A percentile compares a stretch with the other conserved stretches of the same genome.
phyloP scores from a whole-genome alignment of 139 green algal species.

The Coccomyxa sp. region DNA sequence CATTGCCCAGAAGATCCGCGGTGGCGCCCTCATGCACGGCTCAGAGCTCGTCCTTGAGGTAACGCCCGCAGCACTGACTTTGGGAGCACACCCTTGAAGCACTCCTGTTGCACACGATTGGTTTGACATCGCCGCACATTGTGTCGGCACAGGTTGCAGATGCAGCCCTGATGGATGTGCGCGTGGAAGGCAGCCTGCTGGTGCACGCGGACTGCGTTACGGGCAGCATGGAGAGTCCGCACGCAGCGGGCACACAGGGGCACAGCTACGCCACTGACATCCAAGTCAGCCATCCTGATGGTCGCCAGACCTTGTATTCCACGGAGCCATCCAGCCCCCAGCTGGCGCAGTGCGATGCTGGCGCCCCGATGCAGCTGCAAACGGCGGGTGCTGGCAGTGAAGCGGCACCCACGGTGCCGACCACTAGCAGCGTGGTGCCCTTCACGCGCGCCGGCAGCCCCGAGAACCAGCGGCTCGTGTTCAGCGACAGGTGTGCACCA shows the following conservation, averaged over 20 bases:
- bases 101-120: too few relatives aligned
- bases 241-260: neutral
- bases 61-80: neutral
- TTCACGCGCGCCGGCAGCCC: neutral
- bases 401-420: too few relatives aligned
- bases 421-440: neutral
- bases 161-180: conserved; percentile 55
- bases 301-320: conserved; percentile 1
- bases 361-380: neutral
- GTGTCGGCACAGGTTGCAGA: conserved; percentile 52
- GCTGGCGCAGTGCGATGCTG: neutral
- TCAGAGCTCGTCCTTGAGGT: conserved; percentile 73
- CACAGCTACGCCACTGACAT: neutral
- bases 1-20: conserved; percentile 90
- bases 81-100: neutral
- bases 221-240: conserved; percentile 35
- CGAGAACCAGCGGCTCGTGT: conserved; percentile 6
- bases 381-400: too few relatives aligned
- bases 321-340: conserved; percentile 10
- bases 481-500: conserved; percentile 6
- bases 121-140: neutral
- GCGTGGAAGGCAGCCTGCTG: conserved; percentile 73
- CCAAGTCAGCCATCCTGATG: neutral
- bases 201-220: conserved; percentile 48
- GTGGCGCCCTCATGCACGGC: conserved; percentile 57